Evolutionary conservation across 169 alveolate species (phyloP), one percentile per base, ranked within the genome.

Genomic region (Cryptosporidium muris): DNA sequence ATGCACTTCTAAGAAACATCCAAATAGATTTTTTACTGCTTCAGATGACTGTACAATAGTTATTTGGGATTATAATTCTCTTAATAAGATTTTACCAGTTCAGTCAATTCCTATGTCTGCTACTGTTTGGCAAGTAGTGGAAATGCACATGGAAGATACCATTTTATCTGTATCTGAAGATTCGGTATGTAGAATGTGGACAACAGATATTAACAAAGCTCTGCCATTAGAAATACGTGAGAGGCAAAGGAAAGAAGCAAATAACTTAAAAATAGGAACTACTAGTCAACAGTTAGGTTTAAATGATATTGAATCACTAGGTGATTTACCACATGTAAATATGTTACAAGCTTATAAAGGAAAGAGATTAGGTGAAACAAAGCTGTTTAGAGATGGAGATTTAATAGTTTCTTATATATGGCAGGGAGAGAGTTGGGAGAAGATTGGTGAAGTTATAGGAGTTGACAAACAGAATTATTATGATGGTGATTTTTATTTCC

Each of bases 21-120:
- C 8, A 43, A 40, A 47, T 45, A 49, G 85, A n/a, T 45, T 74
- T 47, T 74, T 74, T 42, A 74, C 85, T 47, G 85, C 85, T n/a
- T 74, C 85, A 14, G 85, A 74, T 45, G 85, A 74, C 42, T 60
- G 56, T 16, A 40, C 11, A 5, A 68, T 74, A 6, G 85, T 51
- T 12, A 47, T 74, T 36, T 74, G 85, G 85, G 4, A 60, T 9
- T 14, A 58, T 47, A 1, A 43, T 5, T 51, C 54, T 12, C 54
- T 12, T 16, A 58, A 58, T 42, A 68, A 74, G 4, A 25, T 74
- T 3, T 45, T 11, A 16, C 48, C 48, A 8, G 14, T 56, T 36
- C 85, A 74, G 45, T 43, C 9, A 49, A 58, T 74, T 8, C 12
- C 51, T 8, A 16, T 74, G 4, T 8, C 43, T 6, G 40, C 85